These are phyloP conservation scores for Suillus spraguei DNA, from an alignment of 768 basidiomycete species.

Conservation along the genomic window DNA sequence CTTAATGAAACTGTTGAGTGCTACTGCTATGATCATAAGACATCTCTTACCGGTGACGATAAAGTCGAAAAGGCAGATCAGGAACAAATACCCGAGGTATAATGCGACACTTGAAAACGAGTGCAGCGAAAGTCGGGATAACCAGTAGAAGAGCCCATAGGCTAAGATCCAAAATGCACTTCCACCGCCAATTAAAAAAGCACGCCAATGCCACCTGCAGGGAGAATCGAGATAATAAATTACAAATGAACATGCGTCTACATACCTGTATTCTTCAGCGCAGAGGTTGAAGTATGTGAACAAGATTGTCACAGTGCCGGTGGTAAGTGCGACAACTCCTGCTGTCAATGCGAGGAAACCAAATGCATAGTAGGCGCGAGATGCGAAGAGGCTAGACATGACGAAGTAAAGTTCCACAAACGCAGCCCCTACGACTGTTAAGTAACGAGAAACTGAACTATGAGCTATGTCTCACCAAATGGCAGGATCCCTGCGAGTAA, in stretches of 20 bases:
- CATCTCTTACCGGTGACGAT: constrained; percentile 72
- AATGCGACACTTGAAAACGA: constrained; percentile 80
- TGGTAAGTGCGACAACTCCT: constrained; percentile 79
- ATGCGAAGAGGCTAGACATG: constrained; percentile 88
- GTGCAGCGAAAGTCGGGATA: constrained; percentile 81
- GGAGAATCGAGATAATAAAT: not conserved
- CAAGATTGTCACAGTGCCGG: constrained; percentile 88
- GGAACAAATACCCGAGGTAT: constrained; percentile 88
- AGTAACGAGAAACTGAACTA: constrained; percentile 4
- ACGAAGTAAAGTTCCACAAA: constrained; percentile 96
- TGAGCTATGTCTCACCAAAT: constrained; percentile 60
- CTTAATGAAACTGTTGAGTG: constrained; percentile 38
- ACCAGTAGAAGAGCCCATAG: constrained; percentile 91
- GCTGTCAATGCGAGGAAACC: constrained; percentile 92
- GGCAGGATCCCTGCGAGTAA: constrained; percentile 91
- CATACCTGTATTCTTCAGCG: constrained; percentile 90
- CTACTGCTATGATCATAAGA: constrained; percentile 5
- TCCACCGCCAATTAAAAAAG: constrained; percentile 90
- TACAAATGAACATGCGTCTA: constrained; percentile 7
- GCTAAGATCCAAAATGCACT: constrained; percentile 82
- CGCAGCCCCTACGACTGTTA: constrained; percentile 67
- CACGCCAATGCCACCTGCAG: constrained; percentile 92
- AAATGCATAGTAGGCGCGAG: constrained; percentile 93
- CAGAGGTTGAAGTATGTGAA: constrained; percentile 92
- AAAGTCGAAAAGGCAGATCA: constrained; percentile 85